These are phyloP conservation scores for Tolypocladium endophyticum DNA, from an alignment of 2,329 filamentous ascomycete genomes.

Conservation along the genomic window DNA sequence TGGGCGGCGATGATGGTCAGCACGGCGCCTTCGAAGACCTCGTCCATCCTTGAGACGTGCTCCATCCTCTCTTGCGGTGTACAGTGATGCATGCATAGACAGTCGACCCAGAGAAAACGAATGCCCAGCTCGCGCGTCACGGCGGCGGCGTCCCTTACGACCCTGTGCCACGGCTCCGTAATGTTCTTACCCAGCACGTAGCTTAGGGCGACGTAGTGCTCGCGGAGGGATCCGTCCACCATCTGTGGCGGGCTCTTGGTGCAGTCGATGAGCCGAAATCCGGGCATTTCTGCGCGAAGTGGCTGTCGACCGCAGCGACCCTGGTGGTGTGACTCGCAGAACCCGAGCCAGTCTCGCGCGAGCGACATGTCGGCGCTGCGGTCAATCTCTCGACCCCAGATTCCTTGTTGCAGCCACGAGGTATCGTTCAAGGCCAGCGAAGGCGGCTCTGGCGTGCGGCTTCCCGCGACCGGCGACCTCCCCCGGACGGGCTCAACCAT, in stretches of 20 bases:
- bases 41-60: constrained; percentile 25
- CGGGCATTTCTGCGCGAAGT: constrained; percentile 13
- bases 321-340: constrained; percentile 21
- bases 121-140: constrained; percentile 20
- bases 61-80: constrained; percentile 12
- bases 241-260: constrained; percentile 18
- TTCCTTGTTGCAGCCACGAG: constrained; percentile 18
- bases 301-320: constrained; percentile 19
- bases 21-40: constrained; percentile 22
- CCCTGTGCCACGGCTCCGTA: constrained; percentile 17
- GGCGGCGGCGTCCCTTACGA: constrained; percentile 19
- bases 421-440: constrained; percentile 3
- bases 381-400: constrained; percentile 23
- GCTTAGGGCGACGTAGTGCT: constrained; percentile 22
- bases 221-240: constrained; percentile 15
- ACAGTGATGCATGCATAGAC: constrained; percentile 20
- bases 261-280: constrained; percentile 23
- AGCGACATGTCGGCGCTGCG: constrained; percentile 17
- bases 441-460: constrained; percentile 2
- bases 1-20: constrained; percentile 28
- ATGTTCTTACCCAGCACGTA: constrained; percentile 22
- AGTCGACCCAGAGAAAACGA: constrained; percentile 27
- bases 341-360: constrained; percentile 21
- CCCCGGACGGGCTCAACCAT: constrained; percentile 11
- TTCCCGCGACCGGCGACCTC: constrained; percentile 5